phyloP scores from a whole-genome alignment of 495 filamentous ascomycete species.

The Rhypophila decipiens region DNA sequence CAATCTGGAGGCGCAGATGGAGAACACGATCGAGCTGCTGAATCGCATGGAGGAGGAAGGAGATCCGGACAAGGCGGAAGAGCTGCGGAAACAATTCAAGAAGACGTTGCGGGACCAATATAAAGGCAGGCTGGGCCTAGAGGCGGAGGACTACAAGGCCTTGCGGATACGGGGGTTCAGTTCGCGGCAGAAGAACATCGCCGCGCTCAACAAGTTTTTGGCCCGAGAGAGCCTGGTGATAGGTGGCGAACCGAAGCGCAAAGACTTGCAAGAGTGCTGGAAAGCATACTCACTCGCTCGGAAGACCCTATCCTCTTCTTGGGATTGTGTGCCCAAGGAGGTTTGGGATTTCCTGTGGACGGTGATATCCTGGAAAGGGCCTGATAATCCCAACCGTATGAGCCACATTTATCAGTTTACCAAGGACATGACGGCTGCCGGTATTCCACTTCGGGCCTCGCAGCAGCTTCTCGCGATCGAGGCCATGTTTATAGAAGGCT shows the following conservation, averaged over 20 bases:
- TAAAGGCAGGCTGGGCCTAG: constrained; percentile 26
- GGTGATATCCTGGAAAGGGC: constrained; percentile 29
- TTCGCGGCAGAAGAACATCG: constrained; percentile 15
- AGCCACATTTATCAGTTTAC: constrained; percentile 53
- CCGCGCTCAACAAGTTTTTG: constrained; percentile 21
- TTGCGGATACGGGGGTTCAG: constrained; percentile 21
- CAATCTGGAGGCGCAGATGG: constrained; percentile 50
- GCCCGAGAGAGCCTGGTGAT: constrained; percentile 22
- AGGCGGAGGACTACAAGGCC: constrained; percentile 14
- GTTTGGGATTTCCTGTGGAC: constrained; percentile 54
- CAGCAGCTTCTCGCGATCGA: constrained; percentile 62
- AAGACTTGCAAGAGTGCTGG: constrained; percentile 32
- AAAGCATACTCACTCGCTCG: constrained; percentile 38
- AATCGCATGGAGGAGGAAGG: constrained; percentile 30
- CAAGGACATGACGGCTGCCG: constrained; percentile 54
- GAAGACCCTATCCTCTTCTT: constrained; percentile 35
- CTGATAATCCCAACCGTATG: constrained; percentile 47
- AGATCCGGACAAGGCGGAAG: constrained; percentile 29
- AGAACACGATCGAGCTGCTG: constrained; percentile 29
- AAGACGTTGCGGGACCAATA: constrained; percentile 31
- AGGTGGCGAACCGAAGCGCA: constrained; percentile 21
- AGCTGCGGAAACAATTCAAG: constrained; percentile 23
- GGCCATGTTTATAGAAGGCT: constrained; percentile 54
- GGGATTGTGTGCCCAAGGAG: constrained; percentile 38
- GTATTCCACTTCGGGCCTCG: constrained; percentile 42